Percentiles rank a stretch among this genome's conserved stretches.
phyloP scores from a whole-genome alignment of 2,329 filamentous ascomycete genomes.

The Rutstroemia sydowiana region DNA sequence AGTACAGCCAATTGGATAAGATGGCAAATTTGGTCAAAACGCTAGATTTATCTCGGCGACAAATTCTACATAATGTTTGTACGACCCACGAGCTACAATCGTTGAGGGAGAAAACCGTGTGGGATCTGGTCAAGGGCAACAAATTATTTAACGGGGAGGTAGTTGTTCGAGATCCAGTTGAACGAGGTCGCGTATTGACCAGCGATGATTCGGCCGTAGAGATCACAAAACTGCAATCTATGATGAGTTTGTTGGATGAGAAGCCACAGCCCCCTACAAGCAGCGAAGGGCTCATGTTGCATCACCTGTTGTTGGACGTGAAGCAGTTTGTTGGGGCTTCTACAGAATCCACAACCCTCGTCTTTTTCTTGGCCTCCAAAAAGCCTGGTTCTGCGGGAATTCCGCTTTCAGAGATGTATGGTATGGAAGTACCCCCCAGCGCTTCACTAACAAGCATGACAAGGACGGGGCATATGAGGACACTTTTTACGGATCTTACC shows the following conservation, averaged over 20 bases:
- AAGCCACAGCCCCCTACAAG: constrained; percentile 56
- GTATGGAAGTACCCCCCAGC: constrained; percentile 67
- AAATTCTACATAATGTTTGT: constrained; percentile 89
- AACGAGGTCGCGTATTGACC: constrained; percentile 78
- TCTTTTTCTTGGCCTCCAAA: constrained; percentile 71
- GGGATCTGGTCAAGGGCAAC: constrained; percentile 90
- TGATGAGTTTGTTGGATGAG: constrained; percentile 89
- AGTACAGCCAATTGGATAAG: constrained; percentile 74
- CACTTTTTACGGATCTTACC: constrained; percentile 80
- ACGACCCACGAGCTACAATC: constrained; percentile 76
- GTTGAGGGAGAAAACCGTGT: constrained; percentile 83
- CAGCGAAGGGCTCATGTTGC: constrained; percentile 64
- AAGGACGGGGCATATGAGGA: constrained; percentile 65
- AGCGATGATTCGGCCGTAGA: constrained; percentile 91
- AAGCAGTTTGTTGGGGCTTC: constrained; percentile 73
- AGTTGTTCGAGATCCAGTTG: constrained; percentile 82
- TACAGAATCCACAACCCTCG: constrained; percentile 67
- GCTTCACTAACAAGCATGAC: constrained; percentile 61
- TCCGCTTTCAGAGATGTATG: constrained; percentile 76
- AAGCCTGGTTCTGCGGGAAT: constrained; percentile 53
- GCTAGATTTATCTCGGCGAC: constrained; percentile 78
- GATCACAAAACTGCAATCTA: constrained; percentile 82
- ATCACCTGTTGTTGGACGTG: constrained; percentile 78
- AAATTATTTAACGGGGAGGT: constrained; percentile 91
- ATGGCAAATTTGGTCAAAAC: constrained; percentile 73